These are phyloP conservation scores for Periconia macrospinosa DNA, from an alignment of 2,329 filamentous ascomycete genomes.

Conservation along the genomic window DNA sequence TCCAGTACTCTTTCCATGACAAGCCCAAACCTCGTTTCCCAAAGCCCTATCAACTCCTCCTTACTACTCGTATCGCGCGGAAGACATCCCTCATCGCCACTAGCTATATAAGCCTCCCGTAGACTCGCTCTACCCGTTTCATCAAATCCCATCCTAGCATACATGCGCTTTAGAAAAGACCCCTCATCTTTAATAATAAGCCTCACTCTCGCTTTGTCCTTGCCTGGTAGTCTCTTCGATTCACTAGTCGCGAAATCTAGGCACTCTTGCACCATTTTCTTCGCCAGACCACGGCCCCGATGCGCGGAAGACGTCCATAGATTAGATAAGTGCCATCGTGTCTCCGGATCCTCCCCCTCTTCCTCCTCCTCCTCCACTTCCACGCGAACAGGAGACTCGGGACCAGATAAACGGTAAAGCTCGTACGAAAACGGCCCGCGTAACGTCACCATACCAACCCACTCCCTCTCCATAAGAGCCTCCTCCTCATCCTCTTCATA, in stretches of 20 bases:
- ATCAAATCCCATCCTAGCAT: slow-evolving; percentile 19
- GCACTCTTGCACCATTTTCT: slow-evolving; percentile 7
- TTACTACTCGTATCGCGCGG: slow-evolving; percentile 14
- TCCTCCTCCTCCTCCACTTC: too few relatives aligned
- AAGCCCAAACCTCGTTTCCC: slow-evolving; percentile 17
- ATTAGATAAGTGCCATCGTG: slow-evolving; percentile 21
- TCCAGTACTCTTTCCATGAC: slow-evolving; percentile 19
- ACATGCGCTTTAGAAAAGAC: slow-evolving; percentile 11
- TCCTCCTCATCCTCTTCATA: too few relatives aligned
- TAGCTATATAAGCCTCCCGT: too few relatives aligned
- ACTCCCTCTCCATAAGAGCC: slow-evolving; percentile 14
- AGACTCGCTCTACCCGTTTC: too few relatives aligned
- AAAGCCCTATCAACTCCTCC: slow-evolving; percentile 11
- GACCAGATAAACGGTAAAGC: slow-evolving; percentile 18
- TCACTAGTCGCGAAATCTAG: slow-evolving; percentile 1
- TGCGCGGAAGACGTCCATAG: slow-evolving; percentile 17
- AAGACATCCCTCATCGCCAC: too few relatives aligned
- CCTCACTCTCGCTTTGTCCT: slow-evolving; percentile 11
- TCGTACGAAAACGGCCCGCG: slow-evolving; percentile 16
- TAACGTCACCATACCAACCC: slow-evolving; percentile 19
- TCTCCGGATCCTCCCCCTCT: too few relatives aligned
- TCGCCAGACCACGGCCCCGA: slow-evolving; percentile 15
- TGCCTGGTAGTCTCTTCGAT: neutral
- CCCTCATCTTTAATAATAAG: slow-evolving; percentile 15
- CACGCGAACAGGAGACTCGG: slow-evolving; percentile 10